Evolutionary conservation across 441 rosid genomes (phyloP).

Genomic region (Theobroma grandiflorum): DNA sequence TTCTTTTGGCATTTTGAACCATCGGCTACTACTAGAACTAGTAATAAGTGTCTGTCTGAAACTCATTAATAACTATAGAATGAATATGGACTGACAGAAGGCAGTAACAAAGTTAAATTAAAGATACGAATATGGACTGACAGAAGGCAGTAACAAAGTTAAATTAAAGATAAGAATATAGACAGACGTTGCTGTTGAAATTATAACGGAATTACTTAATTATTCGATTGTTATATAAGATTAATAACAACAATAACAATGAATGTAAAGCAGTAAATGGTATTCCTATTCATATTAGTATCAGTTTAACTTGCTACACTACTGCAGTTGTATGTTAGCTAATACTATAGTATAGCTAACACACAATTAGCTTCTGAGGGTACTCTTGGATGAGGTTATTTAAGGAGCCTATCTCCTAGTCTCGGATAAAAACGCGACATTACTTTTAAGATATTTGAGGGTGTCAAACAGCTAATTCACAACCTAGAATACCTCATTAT

Average conservation of each 20-base stretch:
- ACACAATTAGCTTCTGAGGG: not conserved
- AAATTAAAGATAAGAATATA: no score
- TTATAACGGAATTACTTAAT: no score
- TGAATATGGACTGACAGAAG: no score
- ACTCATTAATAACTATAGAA: not conserved
- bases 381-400: not conserved
- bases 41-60: not conserved
- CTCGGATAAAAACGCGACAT: not conserved
- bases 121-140: no score
- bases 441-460: not conserved
- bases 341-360: not conserved
- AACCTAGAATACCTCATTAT: not conserved
- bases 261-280: no score
- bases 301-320: not conserved
- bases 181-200: no score
- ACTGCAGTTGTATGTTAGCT: not conserved
- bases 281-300: not conserved
- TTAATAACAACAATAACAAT: not conserved
- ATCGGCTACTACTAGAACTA: not conserved
- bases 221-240: no score
- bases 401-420: not conserved
- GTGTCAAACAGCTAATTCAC: not conserved
- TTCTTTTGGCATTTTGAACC: not conserved
- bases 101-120: no score
- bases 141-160: no score